These are phyloP conservation scores for Gyromitra esculenta DNA, from an alignment of 2,329 filamentous ascomycete genomes.

Conservation along the genomic window DNA sequence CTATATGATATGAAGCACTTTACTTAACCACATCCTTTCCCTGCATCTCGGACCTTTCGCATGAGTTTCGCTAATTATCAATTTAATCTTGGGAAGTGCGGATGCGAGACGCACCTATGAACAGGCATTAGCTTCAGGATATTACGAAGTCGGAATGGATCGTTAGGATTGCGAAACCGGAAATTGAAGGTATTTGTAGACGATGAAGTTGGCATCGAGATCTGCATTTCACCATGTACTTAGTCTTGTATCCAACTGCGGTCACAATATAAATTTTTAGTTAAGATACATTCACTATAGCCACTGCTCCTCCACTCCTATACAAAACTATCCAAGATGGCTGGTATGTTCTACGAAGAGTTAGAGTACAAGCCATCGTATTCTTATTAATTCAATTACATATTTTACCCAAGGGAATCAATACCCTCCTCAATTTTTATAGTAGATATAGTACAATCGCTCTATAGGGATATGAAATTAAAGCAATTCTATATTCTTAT, in stretches of 20 bases:
- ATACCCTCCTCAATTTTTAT: too few relatives aligned
- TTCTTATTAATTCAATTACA: too few relatives aligned
- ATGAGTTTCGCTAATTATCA: conserved; percentile 29
- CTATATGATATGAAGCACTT: not conserved
- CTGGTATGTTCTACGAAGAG: too few relatives aligned
- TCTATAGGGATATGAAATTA: too few relatives aligned
- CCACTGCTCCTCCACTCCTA: too few relatives aligned
- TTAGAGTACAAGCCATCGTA: too few relatives aligned
- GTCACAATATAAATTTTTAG: not conserved
- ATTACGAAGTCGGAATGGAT: conserved; percentile 9
- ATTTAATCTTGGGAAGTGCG: conserved; percentile 9
- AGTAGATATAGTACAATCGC: too few relatives aligned
- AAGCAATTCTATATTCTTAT: too few relatives aligned
- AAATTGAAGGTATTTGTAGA: not conserved
- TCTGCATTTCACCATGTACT: not conserved
- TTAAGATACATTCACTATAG: too few relatives aligned
- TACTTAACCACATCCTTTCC: not conserved
- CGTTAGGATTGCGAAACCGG: not conserved
- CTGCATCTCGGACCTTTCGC: not conserved
- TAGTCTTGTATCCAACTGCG: not conserved
- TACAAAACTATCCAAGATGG: too few relatives aligned
- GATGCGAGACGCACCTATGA: conserved; percentile 48
- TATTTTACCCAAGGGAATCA: too few relatives aligned
- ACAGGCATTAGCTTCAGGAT: conserved; percentile 37
- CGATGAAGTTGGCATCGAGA: not conserved